These are phyloP conservation scores for Malassezia sp. DNA, from an alignment of 1,284 basidiomycete species.

Conservation along the genomic window DNA sequence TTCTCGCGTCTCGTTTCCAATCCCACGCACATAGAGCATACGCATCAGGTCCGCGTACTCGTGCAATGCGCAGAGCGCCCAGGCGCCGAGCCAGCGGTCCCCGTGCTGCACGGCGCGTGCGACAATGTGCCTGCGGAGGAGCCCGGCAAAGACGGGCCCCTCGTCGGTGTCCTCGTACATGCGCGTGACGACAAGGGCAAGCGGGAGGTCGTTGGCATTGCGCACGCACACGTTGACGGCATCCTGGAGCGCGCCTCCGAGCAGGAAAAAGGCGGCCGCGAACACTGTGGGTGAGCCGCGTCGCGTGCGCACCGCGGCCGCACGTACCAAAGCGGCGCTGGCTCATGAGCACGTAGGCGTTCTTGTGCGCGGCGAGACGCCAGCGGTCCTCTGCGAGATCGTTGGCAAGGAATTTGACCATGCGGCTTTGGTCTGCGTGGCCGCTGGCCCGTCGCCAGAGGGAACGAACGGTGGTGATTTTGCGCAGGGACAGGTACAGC, in stretches of 20 bases:
- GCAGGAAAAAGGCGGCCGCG: constrained; percentile 90
- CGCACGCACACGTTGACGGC: constrained; percentile 82
- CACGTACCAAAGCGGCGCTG: constrained; percentile 38
- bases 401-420: constrained; percentile 85
- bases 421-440: constrained; percentile 76
- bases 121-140: constrained; percentile 64
- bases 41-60: constrained; percentile 35
- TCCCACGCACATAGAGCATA: constrained; percentile 2
- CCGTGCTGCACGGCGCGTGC: constrained; percentile 73
- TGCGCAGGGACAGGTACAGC: constrained; percentile 87
- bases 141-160: constrained; percentile 62
- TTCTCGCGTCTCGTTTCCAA: no score
- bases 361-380: constrained; percentile 88
- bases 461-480: constrained; percentile 78
- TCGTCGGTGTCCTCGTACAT: constrained; percentile 64
- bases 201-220: constrained; percentile 75
- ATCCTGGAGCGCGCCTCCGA: constrained; percentile 77
- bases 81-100: constrained; percentile 88
- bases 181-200: constrained; percentile 75
- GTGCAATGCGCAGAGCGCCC: constrained; percentile 85
- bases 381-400: constrained; percentile 76
- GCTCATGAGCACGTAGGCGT: constrained; percentile 81
- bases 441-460: constrained; percentile 90
- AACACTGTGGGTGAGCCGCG: no score
- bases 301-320: no score